Percentiles rank a stretch among this genome's conserved stretches.
These are phyloP conservation scores for Vanderwaltozyma yarrowii DNA, from an alignment of 805 yeast species.

Conservation along the genomic window DNA sequence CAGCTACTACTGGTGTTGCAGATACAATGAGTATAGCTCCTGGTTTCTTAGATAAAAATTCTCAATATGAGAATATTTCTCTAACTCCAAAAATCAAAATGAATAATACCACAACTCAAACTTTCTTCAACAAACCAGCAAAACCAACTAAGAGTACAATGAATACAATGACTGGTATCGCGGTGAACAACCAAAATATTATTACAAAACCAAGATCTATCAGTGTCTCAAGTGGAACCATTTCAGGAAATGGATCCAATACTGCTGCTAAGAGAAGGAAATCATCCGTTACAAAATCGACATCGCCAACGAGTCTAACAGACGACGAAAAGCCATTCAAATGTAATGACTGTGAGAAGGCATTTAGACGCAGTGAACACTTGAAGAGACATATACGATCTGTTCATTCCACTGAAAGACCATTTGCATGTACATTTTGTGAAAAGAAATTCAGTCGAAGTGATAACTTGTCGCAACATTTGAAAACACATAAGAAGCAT, in stretches of 20 bases:
- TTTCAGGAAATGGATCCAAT: conserved; percentile 1
- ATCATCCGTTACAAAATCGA: conserved; percentile 6
- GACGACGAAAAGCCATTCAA: conserved; percentile 29
- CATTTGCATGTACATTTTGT: conserved; percentile 50
- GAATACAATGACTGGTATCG: too few species aligned
- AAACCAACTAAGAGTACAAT: too few species aligned
- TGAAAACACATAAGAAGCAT: conserved; percentile 40
- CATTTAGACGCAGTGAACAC: conserved; percentile 56
- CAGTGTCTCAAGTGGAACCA: background rate
- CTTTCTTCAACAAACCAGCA: too few species aligned
- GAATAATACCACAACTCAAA: too few species aligned
- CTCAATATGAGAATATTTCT: background rate
- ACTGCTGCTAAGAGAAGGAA: conserved; percentile 7
- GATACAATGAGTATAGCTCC: background rate
- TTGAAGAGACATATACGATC: conserved; percentile 58
- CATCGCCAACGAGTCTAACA: background rate
- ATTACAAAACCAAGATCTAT: background rate
- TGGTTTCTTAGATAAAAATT: background rate
- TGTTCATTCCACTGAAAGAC: conserved; percentile 52
- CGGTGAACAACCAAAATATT: too few species aligned
- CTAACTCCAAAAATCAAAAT: background rate
- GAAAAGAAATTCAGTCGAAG: conserved; percentile 54
- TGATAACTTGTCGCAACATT: conserved; percentile 59
- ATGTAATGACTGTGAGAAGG: conserved; percentile 33
- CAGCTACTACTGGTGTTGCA: conserved; percentile 18